Conservation (phyloP, 179 eudicot species). For the Amaranthus tricolor region DNA sequence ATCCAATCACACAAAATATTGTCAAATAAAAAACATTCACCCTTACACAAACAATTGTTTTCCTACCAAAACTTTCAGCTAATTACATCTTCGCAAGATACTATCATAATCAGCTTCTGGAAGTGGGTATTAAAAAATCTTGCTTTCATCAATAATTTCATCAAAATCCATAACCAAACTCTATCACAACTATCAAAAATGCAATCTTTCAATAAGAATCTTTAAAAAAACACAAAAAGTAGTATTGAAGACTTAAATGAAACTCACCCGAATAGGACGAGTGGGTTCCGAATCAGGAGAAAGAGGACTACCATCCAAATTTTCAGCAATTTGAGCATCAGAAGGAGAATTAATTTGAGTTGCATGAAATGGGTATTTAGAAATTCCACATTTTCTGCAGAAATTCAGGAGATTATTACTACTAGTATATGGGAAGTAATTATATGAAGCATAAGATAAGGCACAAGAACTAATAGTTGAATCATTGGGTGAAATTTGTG, state of each 20-base stretch:
- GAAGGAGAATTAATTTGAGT: constrained; percentile 34
- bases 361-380: constrained; percentile 23
- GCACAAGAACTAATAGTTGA: constrained; percentile 22
- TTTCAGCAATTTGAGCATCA: constrained; percentile 32
- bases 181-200: not conserved
- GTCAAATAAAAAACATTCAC: not conserved
- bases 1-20: not conserved
- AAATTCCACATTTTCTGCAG: constrained; percentile 13
- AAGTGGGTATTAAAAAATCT: not conserved
- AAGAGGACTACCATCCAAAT: constrained; percentile 23
- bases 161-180: not conserved
- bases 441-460: constrained; percentile 15
- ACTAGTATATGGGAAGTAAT: constrained; percentile 7
- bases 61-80: no score
- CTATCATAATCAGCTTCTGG: not conserved
- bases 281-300: constrained; percentile 17
- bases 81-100: not conserved
- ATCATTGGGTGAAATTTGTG: constrained; percentile 31
- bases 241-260: constrained; percentile 8
- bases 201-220: not conserved
- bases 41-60: not conserved
- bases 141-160: not conserved
- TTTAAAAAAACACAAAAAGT: not conserved
- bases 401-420: constrained; percentile 22
- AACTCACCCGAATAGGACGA: constrained; percentile 55